These are phyloP conservation scores for Tolypocladium tundrense DNA, from an alignment of 2,329 filamentous ascomycete genomes.

Conservation along the genomic window DNA sequence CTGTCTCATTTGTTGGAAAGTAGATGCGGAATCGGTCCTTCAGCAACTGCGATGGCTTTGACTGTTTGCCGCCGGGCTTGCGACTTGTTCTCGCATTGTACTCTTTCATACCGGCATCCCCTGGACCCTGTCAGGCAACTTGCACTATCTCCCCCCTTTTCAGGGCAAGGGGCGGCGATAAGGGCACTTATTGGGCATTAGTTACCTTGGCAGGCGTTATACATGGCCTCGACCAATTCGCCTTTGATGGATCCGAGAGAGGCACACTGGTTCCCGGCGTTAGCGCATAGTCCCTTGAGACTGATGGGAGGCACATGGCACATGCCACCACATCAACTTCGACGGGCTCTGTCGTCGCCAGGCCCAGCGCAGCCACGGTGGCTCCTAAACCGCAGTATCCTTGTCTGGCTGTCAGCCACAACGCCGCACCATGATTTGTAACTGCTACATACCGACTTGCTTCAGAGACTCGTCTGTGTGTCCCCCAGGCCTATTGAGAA, in stretches of 20 bases:
- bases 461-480: conserved; percentile 18
- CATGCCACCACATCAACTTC: conserved; percentile 65
- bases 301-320: conserved; percentile 3
- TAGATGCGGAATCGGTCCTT: conserved; percentile 58
- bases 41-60: conserved; percentile 12
- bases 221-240: conserved; percentile 50
- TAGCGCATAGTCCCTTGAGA: not conserved
- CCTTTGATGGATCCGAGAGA: conserved; percentile 70
- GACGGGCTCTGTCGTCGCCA: conserved; percentile 43
- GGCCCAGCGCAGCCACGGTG: conserved; percentile 53
- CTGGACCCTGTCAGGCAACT: conserved; percentile 9
- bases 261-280: conserved; percentile 44
- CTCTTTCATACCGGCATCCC: conserved; percentile 32
- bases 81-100: conserved; percentile 27
- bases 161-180: not conserved
- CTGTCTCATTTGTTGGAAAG: conserved; percentile 67
- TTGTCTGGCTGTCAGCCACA: conserved; percentile 14
- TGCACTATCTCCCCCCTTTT: conserved; percentile 4
- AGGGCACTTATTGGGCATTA: conserved; percentile 2
- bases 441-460: conserved; percentile 15
- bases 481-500: conserved; percentile 21
- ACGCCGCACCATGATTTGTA: conserved; percentile 2
- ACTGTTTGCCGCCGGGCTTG: conserved; percentile 12
- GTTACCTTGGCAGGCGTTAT: conserved; percentile 44
- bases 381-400: conserved; percentile 67